Base-by-base conservation (phyloP, 2,329 filamentous ascomycete genomes). In the Ramularia collo-cygni region DNA sequence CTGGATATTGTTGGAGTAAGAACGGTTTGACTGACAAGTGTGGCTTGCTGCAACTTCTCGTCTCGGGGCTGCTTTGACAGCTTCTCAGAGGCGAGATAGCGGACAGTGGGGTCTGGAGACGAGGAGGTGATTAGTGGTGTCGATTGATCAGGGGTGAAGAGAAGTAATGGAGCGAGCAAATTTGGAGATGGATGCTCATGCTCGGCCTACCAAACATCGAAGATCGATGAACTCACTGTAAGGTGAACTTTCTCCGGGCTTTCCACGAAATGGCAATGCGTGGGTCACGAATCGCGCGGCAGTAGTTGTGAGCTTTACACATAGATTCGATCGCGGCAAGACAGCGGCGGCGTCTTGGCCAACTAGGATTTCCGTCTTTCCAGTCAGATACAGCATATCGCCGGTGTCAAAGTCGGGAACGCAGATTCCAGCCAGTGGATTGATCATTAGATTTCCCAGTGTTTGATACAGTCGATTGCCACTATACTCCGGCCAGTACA, bases 381-480 rank as follows among this genome's bases (percentile, higher is more conserved):
- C 86, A 0, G 85, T 90, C 4, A 81, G 61, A 59, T 90, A 90
- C 2, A 94, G 68, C 4, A 84, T 78, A 53, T 85, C 69, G 1
- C 83, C 83, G 0, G 76, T 83, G 4, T 74, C 72, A 54, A 85
- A 90, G 58, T 89, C 78, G 0, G 86, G 85, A 26, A 94, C 72
- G 2, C 75, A 76, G 35, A 90, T 60, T 3, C 87, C 85, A 2
- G 83, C 76, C 13, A 67, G 65, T 0, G 85, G 83, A 21, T 80
- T 81, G 6, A 73, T 63, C 28, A 74, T 68, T 10, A 93, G 66
- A 56, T 94, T 94, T 1, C 87, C 87, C 0, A 93, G 71, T 0
- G 83, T 85, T 60, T 93, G 86, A 53, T 93, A 94, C 0, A 92
- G 66, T 12, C 85, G 70, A 60, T 94, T 94, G 6, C 87, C 87